These are phyloP conservation scores for Alternaria ventricosa DNA, from an alignment of 2,329 filamentous ascomycete species.

Conservation along the genomic window DNA sequence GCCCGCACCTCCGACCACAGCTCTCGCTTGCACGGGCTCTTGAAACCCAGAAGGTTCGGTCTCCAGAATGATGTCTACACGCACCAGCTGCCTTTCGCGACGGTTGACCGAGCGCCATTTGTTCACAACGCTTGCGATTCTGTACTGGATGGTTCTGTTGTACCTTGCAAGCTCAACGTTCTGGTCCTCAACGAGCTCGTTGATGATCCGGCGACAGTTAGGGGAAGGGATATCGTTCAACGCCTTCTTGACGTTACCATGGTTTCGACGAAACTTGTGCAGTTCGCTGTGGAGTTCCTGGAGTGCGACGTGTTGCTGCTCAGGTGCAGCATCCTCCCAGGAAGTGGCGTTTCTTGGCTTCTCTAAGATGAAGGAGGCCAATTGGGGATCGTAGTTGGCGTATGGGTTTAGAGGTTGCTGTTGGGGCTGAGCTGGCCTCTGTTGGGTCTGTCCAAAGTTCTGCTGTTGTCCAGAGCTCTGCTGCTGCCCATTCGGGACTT, in stretches of 20 bases:
- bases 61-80: constrained; percentile 40
- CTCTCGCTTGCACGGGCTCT: constrained; percentile 10
- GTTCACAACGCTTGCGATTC: constrained; percentile 36
- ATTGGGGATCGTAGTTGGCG: constrained; percentile 26
- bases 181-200: constrained; percentile 37
- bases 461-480: constrained; percentile 26
- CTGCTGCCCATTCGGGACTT: not conserved
- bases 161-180: constrained; percentile 27
- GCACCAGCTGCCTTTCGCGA: constrained; percentile 20
- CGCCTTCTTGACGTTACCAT: constrained; percentile 23
- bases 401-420: constrained; percentile 11
- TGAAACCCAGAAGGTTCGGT: constrained; percentile 30
- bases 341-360: constrained; percentile 25
- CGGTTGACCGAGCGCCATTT: constrained; percentile 27
- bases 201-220: constrained; percentile 32
- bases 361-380: constrained; percentile 35
- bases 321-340: constrained; percentile 37
- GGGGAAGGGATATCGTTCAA: constrained; percentile 35
- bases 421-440: constrained; percentile 16
- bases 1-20: not conserved
- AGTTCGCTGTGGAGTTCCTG: constrained; percentile 32
- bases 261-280: constrained; percentile 28
- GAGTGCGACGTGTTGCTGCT: constrained; percentile 28
- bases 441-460: constrained; percentile 8
- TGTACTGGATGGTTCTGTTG: constrained; percentile 35